phyloP scores from a whole-genome alignment of 2,329 filamentous ascomycete genomes.

The Geosmithia putterillii region DNA sequence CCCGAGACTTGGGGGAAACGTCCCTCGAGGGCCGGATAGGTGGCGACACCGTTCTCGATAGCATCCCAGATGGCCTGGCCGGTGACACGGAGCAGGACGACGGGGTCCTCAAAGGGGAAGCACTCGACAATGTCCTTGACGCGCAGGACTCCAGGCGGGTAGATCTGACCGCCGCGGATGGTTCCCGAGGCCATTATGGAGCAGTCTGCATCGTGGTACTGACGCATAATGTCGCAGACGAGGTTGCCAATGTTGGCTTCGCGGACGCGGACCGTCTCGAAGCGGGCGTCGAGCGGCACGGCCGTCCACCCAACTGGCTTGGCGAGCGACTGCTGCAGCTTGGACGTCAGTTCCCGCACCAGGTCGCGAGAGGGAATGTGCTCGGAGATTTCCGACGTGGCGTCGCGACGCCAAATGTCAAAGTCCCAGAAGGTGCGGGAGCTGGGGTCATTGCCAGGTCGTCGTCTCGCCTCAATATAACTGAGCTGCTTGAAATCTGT shows the following conservation, averaged over 20 bases:
- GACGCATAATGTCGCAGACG: slow-evolving; percentile 82
- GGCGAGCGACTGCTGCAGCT: slow-evolving; percentile 63
- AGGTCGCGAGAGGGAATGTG: slow-evolving; percentile 48
- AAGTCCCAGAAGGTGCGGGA: slow-evolving; percentile 54
- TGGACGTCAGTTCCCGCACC: slow-evolving; percentile 57
- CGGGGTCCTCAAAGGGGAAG: slow-evolving; percentile 87
- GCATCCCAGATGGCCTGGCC: slow-evolving; percentile 68
- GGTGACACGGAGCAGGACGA: slow-evolving; percentile 61
- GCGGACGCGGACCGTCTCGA: slow-evolving; percentile 62
- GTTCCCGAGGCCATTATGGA: slow-evolving; percentile 77
- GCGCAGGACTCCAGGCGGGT: slow-evolving; percentile 64
- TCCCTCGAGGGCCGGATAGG: slow-evolving; percentile 72
- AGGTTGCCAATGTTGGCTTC: slow-evolving; percentile 88
- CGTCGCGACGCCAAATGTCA: slow-evolving; percentile 61
- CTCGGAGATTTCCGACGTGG: slow-evolving; percentile 55
- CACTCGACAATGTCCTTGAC: slow-evolving; percentile 78
- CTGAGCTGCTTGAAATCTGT: slow-evolving; percentile 89
- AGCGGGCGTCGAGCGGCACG: slow-evolving; percentile 72
- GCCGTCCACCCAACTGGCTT: slow-evolving; percentile 77
- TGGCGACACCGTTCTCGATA: slow-evolving; percentile 70
- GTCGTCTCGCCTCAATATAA: slow-evolving; percentile 63
- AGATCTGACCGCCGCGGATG: slow-evolving; percentile 79
- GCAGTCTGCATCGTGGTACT: slow-evolving; percentile 71
- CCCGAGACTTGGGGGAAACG: slow-evolving; percentile 82
- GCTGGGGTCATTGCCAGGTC: slow-evolving; percentile 12